Evolutionary conservation across 257 asterid species (phyloP), one percentile per base, ranked within the genome.

Genomic region (Osmanthus fragrans): DNA sequence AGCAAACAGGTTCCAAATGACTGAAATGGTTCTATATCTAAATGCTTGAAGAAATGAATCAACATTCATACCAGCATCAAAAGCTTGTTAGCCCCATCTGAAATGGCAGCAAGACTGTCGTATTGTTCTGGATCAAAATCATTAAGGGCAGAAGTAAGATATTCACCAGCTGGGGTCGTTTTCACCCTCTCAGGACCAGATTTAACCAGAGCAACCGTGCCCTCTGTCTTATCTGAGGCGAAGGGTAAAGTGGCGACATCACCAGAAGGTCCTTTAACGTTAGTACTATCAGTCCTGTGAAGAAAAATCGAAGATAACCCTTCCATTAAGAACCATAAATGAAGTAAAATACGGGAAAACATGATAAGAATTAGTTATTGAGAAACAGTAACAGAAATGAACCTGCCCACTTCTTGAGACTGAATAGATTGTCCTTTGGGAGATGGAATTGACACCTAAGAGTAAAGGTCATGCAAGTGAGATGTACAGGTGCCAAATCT

Each of bases 41-140:
- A 78, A 71, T 70, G 66, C 72, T 64, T n/a, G 83, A 45, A 72
- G 32, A 77, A 64, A 81, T 56, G 18, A 76, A 65, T 9, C 45
- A 64, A 3, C 18, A 82, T 73, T 33, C 84, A 16, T 86, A 96
- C 99, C 98, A 96, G 91, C 99, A 96, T 96, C 86, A 96, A 82
- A 80, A 96, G 97, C 92, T 96, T 96, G 92, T 96, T 96, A 80
- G 98, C 97, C 75, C 99, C 99, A 88, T 96, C 99, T 67, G 98
- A 90, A 83, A 96, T 88, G 63, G 99, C 99, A 84, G 99, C 99
- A 77, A 92, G 94, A 83, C 97, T 87, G 83, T 96, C 98, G 77
- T 87, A 89, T 83, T 96, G 99, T 72, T 93, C 99, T 45, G 98
- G 99, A 88, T 96, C 99, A 86, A 96, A 93, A 73, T 93, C 97